Percentiles rank a stretch among this genome's conserved stretches.
Evolutionary conservation across 2,329 filamentous ascomycete genomes (phyloP).

Genomic region (Xylariaceae sp.): DNA sequence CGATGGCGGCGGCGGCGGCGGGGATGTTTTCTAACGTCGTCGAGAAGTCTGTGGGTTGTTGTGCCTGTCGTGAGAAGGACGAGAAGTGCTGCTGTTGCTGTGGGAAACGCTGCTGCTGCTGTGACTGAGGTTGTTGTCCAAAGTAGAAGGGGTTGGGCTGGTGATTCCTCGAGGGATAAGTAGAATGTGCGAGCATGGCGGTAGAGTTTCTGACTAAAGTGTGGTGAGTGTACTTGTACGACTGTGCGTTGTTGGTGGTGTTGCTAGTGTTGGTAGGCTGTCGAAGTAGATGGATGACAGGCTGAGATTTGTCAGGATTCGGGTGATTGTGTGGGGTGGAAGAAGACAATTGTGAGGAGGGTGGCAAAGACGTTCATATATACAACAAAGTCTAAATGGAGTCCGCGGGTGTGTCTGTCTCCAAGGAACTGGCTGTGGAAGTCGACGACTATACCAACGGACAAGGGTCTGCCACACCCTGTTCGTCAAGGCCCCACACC

Average conservation of each 20-base stretch:
- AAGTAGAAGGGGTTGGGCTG: conserved; percentile 27
- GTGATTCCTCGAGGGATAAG: conserved; percentile 25
- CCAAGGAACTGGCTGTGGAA: too few relatives aligned
- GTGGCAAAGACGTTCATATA: not conserved
- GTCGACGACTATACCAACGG: too few relatives aligned
- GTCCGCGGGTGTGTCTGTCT: too few relatives aligned
- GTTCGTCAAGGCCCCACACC: too few relatives aligned
- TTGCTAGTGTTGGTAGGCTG: too few relatives aligned
- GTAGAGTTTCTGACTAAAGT: not conserved
- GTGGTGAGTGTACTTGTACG: too few relatives aligned
- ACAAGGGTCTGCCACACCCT: too few relatives aligned
- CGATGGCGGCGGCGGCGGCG: conserved; percentile 30
- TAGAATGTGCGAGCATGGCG: conserved; percentile 31
- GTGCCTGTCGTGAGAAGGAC: conserved; percentile 6
- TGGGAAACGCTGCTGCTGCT: conserved; percentile 11
- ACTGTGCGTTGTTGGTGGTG: too few relatives aligned
- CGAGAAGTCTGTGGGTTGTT: conserved; percentile 22
- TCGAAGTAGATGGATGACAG: too few relatives aligned
- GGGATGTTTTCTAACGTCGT: conserved; percentile 35
- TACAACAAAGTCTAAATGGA: not conserved
- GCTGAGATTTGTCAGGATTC: too few relatives aligned
- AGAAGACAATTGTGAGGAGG: too few relatives aligned
- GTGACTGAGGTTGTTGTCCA: conserved; percentile 27
- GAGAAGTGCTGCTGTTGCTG: conserved; percentile 13
- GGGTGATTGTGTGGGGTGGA: too few relatives aligned